Evolutionary conservation across 352 stramenopile species (phyloP), one percentile per base, ranked within the genome.

Genomic region (Globisporangium middletonii): DNA sequence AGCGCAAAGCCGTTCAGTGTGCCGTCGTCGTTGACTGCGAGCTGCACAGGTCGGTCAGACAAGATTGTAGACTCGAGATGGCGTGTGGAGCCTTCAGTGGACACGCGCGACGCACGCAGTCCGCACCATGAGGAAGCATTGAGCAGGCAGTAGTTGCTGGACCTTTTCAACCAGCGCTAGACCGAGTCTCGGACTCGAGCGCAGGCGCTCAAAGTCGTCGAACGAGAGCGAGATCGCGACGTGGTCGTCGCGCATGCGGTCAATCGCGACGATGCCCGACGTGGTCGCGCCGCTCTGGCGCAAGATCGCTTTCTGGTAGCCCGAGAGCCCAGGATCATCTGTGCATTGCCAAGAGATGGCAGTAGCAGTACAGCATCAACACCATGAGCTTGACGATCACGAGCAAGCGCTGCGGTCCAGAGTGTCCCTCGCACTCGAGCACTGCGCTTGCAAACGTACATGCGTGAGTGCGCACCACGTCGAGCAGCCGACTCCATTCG

Each of bases 71-170:
- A 23, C 43, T 26, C 43, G 33, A 35, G 33, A 38, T 38, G 33
- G 7, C 11, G 8, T 9, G 33, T 38, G 33, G 6, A 38, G 11
- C 23, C 33, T 38, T 2, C 44, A 49, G 8, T 26, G 8, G 16
- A 8, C 44, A 26, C 19, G 15, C 44, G 19, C 13, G 3, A 18
- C 12, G 19, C 27, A 35, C n/a, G 48, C 42, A 18, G 33, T 30
- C 49, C 33, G 19, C 37, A 83, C 78, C 76, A 84, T 76, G 19
- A 85, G 53, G 43, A 82, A 86, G 23, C 49, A 63, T 43, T 70
- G 55, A 0, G 59, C 43, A 5, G 72, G 48, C 43, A 88, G 59
- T 27, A 88, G 55, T 1, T 59, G 45, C 0, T 64, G 47, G 7
- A 78, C 27, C 27, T 73, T 84, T 2, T 43, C 9, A 41, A 38